Evolutionary conservation across 306 rosid species (phyloP), one percentile per base, ranked within the genome.

Genomic region (Quercus bicolor): DNA sequence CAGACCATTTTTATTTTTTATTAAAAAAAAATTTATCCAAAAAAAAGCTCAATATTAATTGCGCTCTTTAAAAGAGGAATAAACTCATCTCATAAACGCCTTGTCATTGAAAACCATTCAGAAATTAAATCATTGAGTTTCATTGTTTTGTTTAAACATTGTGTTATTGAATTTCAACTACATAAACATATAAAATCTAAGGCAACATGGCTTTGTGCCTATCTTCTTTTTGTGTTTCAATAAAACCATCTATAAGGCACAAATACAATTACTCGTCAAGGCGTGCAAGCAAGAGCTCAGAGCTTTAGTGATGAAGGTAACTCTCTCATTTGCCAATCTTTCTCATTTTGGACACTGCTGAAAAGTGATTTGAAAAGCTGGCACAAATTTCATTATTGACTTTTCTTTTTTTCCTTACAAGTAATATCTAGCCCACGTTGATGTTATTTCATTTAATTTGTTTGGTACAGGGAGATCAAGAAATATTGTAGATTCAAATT

Each of bases 221-320:
- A 13, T 29, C 57, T 23, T 48, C 56, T 15, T 43, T 48, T 9
- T 14, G 34, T 78, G 29, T 43, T 20, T 56, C 81, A 74, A 76
- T 86, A 76, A 65, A 40, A 31, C 1, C 77, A 45, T 54, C 78
- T 75, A 74, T 48, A 34, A 66, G 68, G 52, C 70, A 26, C 34
- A 34, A 34, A 34, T 34, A 78, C 65, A 70, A 14, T 16, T 16
- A 1, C 7, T 40, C 79, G 54, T 78, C 56, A 18, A 77, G 43
- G 72, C 14, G 14, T 76, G 19, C 79, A 56, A 74, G 29, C 82
- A 2, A 84, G 48, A 60, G 75, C 73, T 78, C 90, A 84, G 14
- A 78, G 79, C 80, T 82, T 75, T 69, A 84, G 81, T 70, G 91
- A 89, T 64, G 89, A 87, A 77, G 91, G 90, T 84, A 70, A 76